Conservation (phyloP, 2,329 filamentous ascomycete genomes). For the Exserohilum rostratum region DNA sequence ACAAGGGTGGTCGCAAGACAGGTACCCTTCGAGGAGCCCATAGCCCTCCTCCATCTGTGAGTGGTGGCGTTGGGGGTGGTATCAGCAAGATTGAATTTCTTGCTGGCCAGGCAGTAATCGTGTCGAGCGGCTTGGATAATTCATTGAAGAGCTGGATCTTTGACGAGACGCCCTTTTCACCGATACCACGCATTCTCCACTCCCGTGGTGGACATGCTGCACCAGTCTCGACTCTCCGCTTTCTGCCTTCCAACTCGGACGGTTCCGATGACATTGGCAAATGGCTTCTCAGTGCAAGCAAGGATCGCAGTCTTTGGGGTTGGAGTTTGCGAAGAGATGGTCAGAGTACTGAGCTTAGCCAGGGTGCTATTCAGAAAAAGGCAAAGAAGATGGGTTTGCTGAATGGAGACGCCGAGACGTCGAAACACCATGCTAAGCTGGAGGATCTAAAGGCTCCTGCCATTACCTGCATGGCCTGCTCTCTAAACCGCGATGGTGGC, state of each 20-base stretch:
- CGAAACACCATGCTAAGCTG: slow-evolving; percentile 67
- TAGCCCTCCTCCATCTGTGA: slow-evolving; percentile 69
- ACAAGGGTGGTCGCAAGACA: slow-evolving; percentile 82
- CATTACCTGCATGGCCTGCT: slow-evolving; percentile 89
- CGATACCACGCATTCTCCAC: slow-evolving; percentile 84
- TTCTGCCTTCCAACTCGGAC: slow-evolving; percentile 87
- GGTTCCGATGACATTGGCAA: slow-evolving; percentile 88
- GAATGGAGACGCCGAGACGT: slow-evolving; percentile 61
- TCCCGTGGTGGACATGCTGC: slow-evolving; percentile 86
- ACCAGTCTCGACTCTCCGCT: slow-evolving; percentile 80
- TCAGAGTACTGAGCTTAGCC: slow-evolving; percentile 90
- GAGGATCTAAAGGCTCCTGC: slow-evolving; percentile 85
- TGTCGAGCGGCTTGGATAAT: slow-evolving; percentile 92
- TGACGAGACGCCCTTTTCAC: slow-evolving; percentile 87
- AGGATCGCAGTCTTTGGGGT: slow-evolving; percentile 91
- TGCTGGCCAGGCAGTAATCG: slow-evolving; percentile 82
- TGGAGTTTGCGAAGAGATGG: slow-evolving; percentile 95
- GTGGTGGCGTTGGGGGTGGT: slow-evolving; percentile 68
- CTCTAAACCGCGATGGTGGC: slow-evolving; percentile 90
- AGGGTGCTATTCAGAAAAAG: slow-evolving; percentile 85
- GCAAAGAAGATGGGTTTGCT: slow-evolving; percentile 85
- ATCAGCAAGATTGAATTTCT: slow-evolving; percentile 90
- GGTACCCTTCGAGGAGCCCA: slow-evolving; percentile 89
- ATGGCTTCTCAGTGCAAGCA: slow-evolving; percentile 89
- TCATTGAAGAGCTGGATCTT: slow-evolving; percentile 96